These are phyloP conservation scores for Geranium brycei DNA, from an alignment of 345 rosid species.

Conservation along the genomic window DNA sequence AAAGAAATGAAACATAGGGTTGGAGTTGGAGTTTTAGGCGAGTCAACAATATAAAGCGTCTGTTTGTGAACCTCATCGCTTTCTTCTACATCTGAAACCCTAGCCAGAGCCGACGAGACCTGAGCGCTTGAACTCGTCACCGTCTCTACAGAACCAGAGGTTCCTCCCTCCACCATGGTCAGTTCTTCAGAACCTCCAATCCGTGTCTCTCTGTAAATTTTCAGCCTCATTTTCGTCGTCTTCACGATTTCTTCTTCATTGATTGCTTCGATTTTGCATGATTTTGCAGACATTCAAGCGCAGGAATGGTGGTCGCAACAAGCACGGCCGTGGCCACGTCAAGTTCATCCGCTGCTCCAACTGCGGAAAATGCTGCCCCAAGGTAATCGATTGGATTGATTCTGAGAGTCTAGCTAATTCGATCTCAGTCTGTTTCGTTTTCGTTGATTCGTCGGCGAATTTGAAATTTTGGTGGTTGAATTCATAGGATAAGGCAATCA, in stretches of 20 bases:
- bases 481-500: slow-evolving; percentile 62
- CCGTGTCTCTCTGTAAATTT: background rate
- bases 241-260: background rate
- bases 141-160: background rate
- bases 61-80: background rate
- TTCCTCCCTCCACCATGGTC: background rate
- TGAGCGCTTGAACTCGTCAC: too few species aligned
- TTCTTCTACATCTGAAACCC: background rate
- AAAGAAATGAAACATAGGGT: too few species aligned
- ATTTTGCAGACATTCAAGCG: slow-evolving; percentile 68
- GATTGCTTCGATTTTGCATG: slow-evolving; percentile 7
- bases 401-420: too few species aligned
- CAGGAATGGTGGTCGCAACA: slow-evolving; percentile 84
- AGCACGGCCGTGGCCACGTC: slow-evolving; percentile 90
- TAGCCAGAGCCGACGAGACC: slow-evolving; percentile 4
- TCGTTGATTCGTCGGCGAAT: background rate
- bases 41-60: too few species aligned
- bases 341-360: slow-evolving; percentile 85
- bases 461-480: background rate
- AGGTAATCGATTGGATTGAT: slow-evolving; percentile 20
- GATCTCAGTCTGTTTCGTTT: background rate
- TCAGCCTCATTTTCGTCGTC: background rate
- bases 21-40: too few species aligned
- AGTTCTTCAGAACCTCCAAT: background rate
- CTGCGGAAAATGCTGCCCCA: slow-evolving; percentile 89